Base-by-base conservation (phyloP, 2,329 filamentous ascomycete genomes). In the Coniochaeta sp. region DNA sequence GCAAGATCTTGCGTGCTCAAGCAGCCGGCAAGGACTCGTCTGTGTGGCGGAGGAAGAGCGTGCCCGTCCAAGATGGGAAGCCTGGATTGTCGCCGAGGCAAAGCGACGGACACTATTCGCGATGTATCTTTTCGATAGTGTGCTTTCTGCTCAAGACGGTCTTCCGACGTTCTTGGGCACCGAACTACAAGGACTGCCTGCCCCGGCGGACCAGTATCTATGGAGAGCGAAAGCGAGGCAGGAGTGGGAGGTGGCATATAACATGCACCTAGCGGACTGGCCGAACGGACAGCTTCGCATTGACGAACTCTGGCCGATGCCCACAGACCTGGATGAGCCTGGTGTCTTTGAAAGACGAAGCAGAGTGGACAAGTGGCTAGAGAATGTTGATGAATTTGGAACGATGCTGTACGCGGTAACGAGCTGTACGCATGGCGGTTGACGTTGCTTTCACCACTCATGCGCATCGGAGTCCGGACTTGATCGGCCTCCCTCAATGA, bases 71-170 rank as follows among this genome's bases (percentile, higher is more conserved):
- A 68, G 59, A 7, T 83, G 81, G 82, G 80, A 82, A 60, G 70
- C 73, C 1, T 85, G 82, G 82, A 76, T 83, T 5, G 67, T 81
- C 0, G 77, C 77, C 0, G 79, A 82, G 50, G 74, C 82, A 0
- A 85, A 83, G 62, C 73, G 81, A 2, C 74, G 83, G 4, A 77
- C 79, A 0, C 62, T 85, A 0, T 82, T 75, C 61, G 72, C 74
- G 0, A 79, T 83, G 75, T 84, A 83, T 59, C 68, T 85, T 3
- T 77, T 85, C 50, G 80, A 81, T 61, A 82, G 76, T 47, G 66
- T 82, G 0, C 74, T 83, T 7, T 74, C 76, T 1, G 66, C 74
- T 0, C 70, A 76, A 9, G 72, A 80, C 6, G 72, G 72, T 0
- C 64, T 80, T 0, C 76, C 79, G 0, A 79, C 75, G 0, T 83